Base-by-base conservation (phyloP, 306 rosid species). In the Adenanthera pavonina region DNA sequence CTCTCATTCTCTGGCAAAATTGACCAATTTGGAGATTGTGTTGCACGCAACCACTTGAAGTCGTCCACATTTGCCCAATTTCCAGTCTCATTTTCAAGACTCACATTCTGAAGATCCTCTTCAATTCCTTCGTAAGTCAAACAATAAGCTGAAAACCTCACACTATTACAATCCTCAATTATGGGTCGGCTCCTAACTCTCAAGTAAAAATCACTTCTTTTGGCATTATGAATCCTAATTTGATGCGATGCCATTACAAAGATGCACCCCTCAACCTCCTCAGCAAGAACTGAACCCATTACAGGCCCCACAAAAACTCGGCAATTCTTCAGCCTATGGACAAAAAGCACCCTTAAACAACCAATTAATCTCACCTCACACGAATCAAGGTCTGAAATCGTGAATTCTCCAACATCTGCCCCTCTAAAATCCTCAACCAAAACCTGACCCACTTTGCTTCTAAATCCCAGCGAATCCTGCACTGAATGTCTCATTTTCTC, bases 121-220 rank as follows among this genome's bases (percentile, higher is more conserved):
- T 87, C 89, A 51, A 93, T 88, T 71, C 91, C 94, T 73, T 72
- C 40, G 43, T 95, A 95, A 15, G 85, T 85, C 92, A 92, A 88
- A 88, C 89, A 86, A 52, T 89, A 93, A 0, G 97, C 97, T 7
- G 93, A 95, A 25, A 95, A 93, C 84, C 97, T 86, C 60, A 95
- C 90, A 1, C 87, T 79, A 17, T 47, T 60, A 68, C 86, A 72
- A 77, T 92, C 92, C 87, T 94, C 95, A 16, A 95, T 92, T 72
- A 95, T 95, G 0, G 99, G 99, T 77, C 97, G 62, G 81, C 98
- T 95, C 85, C 97, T 90, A 75, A 95, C 99, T 79, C 96, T 92
- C 68, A 95, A 82, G 65, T 92, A 93, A 78, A 95, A 92, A 80
- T 88, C 97, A 33, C 88, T 81, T 38, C 47, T 65, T 19, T 82